These are phyloP conservation scores for Colletotrichum chrysophilum DNA, from an alignment of 2,329 filamentous ascomycete genomes.

Conservation along the genomic window DNA sequence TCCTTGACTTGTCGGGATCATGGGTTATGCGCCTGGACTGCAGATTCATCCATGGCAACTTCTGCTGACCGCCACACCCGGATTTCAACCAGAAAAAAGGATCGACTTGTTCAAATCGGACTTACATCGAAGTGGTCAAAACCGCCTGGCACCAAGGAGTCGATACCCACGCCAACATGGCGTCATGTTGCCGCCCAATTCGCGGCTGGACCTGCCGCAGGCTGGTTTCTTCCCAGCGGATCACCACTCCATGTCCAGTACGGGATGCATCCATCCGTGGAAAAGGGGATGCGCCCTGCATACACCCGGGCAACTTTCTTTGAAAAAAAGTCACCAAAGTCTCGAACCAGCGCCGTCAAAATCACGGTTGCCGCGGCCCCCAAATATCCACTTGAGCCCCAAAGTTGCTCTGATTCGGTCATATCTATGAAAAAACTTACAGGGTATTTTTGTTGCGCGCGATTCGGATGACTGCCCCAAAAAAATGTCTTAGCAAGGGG, in stretches of 20 bases:
- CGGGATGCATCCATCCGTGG: conserved; percentile 7
- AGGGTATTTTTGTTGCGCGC: neutral
- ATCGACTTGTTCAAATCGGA: neutral
- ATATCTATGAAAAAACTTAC: neutral
- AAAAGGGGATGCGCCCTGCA: conserved; percentile 1
- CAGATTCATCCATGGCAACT: neutral
- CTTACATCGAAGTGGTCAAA: neutral
- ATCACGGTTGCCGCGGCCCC: neutral
- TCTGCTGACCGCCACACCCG: neutral
- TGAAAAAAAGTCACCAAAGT: neutral
- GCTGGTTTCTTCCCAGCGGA: neutral
- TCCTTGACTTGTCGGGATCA: neutral
- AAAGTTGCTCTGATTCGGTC: neutral
- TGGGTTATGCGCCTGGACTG: neutral
- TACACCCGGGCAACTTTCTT: neutral
- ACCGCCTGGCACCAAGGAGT: neutral
- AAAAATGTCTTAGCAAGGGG: neutral
- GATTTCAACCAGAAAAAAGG: neutral
- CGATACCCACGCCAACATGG: neutral
- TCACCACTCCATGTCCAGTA: neutral
- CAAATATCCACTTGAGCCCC: neutral
- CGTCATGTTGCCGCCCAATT: neutral
- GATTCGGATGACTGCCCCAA: neutral
- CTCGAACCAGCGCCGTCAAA: neutral
- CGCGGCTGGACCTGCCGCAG: conserved; percentile 7